Base-by-base conservation (phyloP, 129 eudicot species). In the Escallonia herrerae region DNA sequence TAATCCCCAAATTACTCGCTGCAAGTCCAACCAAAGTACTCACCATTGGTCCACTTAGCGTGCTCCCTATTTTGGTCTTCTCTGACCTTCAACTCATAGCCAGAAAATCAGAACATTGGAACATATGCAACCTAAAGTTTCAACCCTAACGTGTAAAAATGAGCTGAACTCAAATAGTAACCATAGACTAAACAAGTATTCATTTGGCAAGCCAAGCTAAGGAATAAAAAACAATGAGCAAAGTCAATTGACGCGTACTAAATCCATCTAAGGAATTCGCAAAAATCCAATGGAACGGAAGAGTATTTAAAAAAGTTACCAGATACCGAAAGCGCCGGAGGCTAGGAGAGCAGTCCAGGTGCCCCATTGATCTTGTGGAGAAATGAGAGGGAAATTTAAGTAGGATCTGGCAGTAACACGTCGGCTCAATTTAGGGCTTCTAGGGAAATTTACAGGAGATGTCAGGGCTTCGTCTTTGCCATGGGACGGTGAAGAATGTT, bases 341-440 rank as follows among this genome's bases (percentile, higher is more conserved):
- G 97, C 80, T 58, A 85, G 87, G 44, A 91, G 88, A 58, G 94
- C 95, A 49, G 97, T 81, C 97, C 96, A 91, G 54, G 81, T 87
- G 64, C 97, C 97, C 97, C 95, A 91, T 1, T 87, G 88, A 72
- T 91, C 96, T 4, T 74, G 58, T 5, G 96, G 86, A 7, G 96
- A 91, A 54, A 91, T 84, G 56, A 90, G 66, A 43, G 95, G 95
- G 64, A 76, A 73, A 66, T 42, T 85, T 63, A 81, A 56, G 38
- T 58, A 72, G 41, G 91, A 76, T 44, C 58, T 60, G 56, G 64
- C 81, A 38, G 50, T 80, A 43, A 77, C 71, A 61, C 56, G 52
- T 54, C 83, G 69, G 58, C 58, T 68, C 7, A 54, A 39, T 40
- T 73, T 77, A 12, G 62, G 55, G 15, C 59, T 76, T 56, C 60